Conservation (phyloP, 352 stramenopile species). For the Globisporangium spinosum region DNA sequence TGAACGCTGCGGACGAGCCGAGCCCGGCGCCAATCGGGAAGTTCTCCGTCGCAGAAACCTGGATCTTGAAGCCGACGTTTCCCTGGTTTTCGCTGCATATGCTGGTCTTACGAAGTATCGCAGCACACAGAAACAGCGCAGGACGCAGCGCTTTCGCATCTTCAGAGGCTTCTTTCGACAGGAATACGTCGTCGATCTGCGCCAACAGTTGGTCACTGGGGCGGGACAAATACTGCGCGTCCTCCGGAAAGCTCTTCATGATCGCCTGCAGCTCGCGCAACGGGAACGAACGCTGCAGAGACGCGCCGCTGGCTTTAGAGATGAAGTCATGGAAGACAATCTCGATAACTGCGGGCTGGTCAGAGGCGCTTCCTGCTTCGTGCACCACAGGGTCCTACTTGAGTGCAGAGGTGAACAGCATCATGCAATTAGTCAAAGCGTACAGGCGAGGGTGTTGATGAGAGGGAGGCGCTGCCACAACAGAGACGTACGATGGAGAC, state of each 20-base stretch:
- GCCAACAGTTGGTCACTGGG: conserved; percentile 37
- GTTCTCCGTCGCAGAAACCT: conserved; percentile 35
- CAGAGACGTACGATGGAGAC: conserved; percentile 66
- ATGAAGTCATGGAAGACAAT: conserved; percentile 54
- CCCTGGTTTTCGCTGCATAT: conserved; percentile 24
- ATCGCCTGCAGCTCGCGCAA: conserved; percentile 30
- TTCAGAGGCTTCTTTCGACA: conserved; percentile 32
- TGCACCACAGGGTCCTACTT: conserved; percentile 27
- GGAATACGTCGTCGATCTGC: conserved; percentile 42
- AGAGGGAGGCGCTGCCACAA: background rate
- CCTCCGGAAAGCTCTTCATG: conserved; percentile 29
- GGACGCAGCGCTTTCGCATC: conserved; percentile 47
- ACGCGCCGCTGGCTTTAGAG: conserved; percentile 26
- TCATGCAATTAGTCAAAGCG: background rate
- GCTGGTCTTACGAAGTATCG: conserved; percentile 42
- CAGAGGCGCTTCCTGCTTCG: background rate
- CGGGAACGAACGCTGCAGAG: conserved; percentile 36
- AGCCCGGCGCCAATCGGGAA: conserved; percentile 87
- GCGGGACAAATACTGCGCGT: conserved; percentile 48
- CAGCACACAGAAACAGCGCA: conserved; percentile 55
- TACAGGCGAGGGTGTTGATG: background rate
- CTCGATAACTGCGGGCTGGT: conserved; percentile 26
- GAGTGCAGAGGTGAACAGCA: background rate
- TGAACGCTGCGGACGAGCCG: conserved; percentile 90
- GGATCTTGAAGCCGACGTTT: conserved; percentile 33